Base-by-base conservation (phyloP, 2,329 filamentous ascomycete genomes). In the Teratosphaeriaceae sp. region DNA sequence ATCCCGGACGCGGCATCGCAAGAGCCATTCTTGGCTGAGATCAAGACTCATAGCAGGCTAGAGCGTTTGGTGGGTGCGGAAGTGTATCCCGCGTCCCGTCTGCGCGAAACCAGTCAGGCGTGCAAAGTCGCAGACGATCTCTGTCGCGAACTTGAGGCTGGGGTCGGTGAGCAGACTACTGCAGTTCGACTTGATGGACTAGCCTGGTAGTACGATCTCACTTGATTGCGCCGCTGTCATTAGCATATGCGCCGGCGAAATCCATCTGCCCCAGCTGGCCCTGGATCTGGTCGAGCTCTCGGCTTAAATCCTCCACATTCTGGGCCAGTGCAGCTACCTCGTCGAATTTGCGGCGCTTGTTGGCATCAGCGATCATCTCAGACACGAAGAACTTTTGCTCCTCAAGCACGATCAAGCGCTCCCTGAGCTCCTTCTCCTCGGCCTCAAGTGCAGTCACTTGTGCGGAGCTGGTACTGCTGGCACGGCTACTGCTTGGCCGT, bases 361-460 rank as follows among this genome's bases (percentile, higher is more conserved):
- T 83, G 0, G 88, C 87, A 47, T 82, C 79, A 6, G 78, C 78
- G 34, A 94, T 79, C 88, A 94, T 94, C 54, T 86, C 81, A 27
- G 82, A 79, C 0, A 96, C 88, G 66, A 95, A 80, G 65, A 94
- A 94, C 50, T 82, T 84, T 63, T 96, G 89, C 65, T 96, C 89
- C 62, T 95, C 88, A 1, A 96, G 73, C 5, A 96, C 82, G 22
- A 92, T 84, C 11, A 95, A 69, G 3, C 80, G 73, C 57, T 95
- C 88, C 13, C 84, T 78, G 1, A 94, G 68, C 16, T 86, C 79
- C 60, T 87, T 90, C 63, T 95, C 88, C 60, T 95, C 88, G 0
- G 76, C 78, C 63, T 94, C 88, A 3, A 94, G 68, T 2, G 78
- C 78, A 0, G 79, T 82, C 12, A 84, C 68, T 9, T 55, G 55